Evolutionary conservation across 2,329 filamentous ascomycete species (phyloP).

Genomic region (Fusarium nodosum): DNA sequence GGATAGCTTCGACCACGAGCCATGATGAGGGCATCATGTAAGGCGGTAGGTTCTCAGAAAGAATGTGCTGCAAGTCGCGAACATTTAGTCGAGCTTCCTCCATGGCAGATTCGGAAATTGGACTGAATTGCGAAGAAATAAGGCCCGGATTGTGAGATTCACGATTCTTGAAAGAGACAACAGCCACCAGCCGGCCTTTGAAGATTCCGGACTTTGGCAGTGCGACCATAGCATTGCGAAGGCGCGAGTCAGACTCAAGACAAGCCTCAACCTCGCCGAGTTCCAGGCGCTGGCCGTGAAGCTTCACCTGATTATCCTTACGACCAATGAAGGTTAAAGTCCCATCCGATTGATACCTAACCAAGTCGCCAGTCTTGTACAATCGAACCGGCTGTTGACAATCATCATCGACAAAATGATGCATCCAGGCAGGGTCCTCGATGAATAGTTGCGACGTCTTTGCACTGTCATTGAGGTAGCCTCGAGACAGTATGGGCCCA

Average conservation of each 20-base stretch:
- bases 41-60: conserved; percentile 27
- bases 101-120: neutral
- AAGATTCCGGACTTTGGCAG: conserved; percentile 51
- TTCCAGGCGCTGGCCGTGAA: conserved; percentile 66
- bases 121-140: neutral
- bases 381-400: neutral
- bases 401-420: neutral
- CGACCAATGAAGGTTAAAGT: conserved; percentile 62
- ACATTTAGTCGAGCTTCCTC: neutral
- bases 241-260: conserved; percentile 66
- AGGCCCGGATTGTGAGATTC: neutral
- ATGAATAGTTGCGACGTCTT: conserved; percentile 13
- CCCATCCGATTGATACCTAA: conserved; percentile 57
- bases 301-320: conserved; percentile 56
- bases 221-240: conserved; percentile 60
- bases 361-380: conserved; percentile 65
- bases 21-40: conserved; percentile 40
- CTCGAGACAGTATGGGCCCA: conserved; percentile 31
- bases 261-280: conserved; percentile 60
- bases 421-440: conserved; percentile 18
- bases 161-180: conserved; percentile 19
- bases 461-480: conserved; percentile 19
- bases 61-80: conserved; percentile 8
- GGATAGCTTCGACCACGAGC: conserved; percentile 30
- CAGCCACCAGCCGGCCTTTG: conserved; percentile 31